These are phyloP conservation scores for Debaryomyces coudertii DNA, from an alignment of 1,139 yeast genomes.

Conservation along the genomic window DNA sequence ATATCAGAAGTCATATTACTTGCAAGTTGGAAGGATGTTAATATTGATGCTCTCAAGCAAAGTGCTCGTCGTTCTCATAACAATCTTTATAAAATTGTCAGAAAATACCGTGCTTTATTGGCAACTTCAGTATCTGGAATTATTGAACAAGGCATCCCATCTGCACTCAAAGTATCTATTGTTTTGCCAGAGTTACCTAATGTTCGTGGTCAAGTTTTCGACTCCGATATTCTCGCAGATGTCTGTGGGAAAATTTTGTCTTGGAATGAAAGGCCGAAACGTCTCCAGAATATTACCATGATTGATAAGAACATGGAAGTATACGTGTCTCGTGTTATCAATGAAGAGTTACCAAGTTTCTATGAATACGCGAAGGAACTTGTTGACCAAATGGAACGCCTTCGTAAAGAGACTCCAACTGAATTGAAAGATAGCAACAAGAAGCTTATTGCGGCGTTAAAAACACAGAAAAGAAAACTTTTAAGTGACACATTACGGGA, in stretches of 20 bases:
- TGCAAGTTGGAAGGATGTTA: conserved; percentile 98
- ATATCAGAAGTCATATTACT: conserved; percentile 80
- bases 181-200: conserved; percentile 16
- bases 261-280: conserved; percentile 60
- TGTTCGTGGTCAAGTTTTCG: conserved; percentile 20
- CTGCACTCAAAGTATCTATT: conserved; percentile 18
- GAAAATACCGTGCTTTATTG: conserved; percentile 75
- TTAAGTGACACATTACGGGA: conserved; percentile 78
- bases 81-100: conserved; percentile 77
- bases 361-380: conserved; percentile 59
- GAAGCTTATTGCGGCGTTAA: conserved; percentile 70
- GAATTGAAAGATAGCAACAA: conserved; percentile 73
- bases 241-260: conserved; percentile 32
- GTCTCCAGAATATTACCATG: conserved; percentile 52
- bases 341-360: conserved; percentile 41
- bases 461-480: conserved; percentile 76
- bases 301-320: conserved; percentile 60
- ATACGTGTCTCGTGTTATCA: conserved; percentile 43
- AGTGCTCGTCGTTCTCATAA: conserved; percentile 90
- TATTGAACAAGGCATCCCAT: conserved; percentile 62
- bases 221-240: conserved; percentile 16
- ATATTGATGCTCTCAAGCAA: conserved; percentile 89
- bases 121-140: conserved; percentile 55
- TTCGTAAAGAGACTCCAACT: conserved; percentile 78
- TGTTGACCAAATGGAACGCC: conserved; percentile 58